These are phyloP conservation scores for Botryotinia calthae DNA, from an alignment of 2,329 filamentous ascomycete species.

Conservation along the genomic window DNA sequence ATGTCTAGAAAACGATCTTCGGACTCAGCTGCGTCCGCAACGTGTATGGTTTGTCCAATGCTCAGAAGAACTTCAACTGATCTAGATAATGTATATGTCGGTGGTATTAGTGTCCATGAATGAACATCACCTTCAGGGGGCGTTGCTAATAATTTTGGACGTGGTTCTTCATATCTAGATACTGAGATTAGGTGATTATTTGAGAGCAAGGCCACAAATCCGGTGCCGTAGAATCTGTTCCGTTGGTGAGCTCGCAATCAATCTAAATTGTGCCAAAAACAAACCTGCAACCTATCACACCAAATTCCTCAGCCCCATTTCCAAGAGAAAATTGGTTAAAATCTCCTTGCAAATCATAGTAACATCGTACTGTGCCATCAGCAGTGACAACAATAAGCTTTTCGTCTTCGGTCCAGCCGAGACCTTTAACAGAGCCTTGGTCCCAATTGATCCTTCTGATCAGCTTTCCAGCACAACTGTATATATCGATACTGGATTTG, in stretches of 20 bases:
- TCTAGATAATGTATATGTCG: conserved; percentile 81
- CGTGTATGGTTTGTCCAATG: conserved; percentile 78
- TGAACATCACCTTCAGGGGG: conserved; percentile 76
- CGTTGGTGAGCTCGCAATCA: conserved; percentile 13
- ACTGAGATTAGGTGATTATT: conserved; percentile 88
- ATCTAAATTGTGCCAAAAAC: conserved; percentile 3
- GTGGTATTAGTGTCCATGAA: conserved; percentile 86
- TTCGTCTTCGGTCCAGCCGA: conserved; percentile 97
- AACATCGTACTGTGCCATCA: conserved; percentile 85
- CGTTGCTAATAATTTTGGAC: conserved; percentile 76
- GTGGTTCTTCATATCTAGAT: conserved; percentile 85
- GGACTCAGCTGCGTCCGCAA: conserved; percentile 83
- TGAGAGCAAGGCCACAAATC: conserved; percentile 87
- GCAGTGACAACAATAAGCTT: conserved; percentile 82
- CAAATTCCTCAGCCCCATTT: conserved; percentile 82
- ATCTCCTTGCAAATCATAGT: conserved; percentile 87
- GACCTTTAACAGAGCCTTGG: conserved; percentile 77
- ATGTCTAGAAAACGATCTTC: conserved; percentile 90
- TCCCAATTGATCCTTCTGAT: conserved; percentile 89
- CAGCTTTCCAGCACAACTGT: conserved; percentile 87
- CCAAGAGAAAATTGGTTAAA: conserved; percentile 93
- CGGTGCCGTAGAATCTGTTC: conserved; percentile 72
- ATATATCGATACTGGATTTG: conserved; percentile 88
- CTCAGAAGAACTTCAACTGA: conserved; percentile 91
- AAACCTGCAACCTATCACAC: conserved; percentile 75